A percentile compares a stretch with the other conserved stretches of the same genome.
phyloP scores from a whole-genome alignment of 1,284 basidiomycete species.

The Inonotus obliquus region DNA sequence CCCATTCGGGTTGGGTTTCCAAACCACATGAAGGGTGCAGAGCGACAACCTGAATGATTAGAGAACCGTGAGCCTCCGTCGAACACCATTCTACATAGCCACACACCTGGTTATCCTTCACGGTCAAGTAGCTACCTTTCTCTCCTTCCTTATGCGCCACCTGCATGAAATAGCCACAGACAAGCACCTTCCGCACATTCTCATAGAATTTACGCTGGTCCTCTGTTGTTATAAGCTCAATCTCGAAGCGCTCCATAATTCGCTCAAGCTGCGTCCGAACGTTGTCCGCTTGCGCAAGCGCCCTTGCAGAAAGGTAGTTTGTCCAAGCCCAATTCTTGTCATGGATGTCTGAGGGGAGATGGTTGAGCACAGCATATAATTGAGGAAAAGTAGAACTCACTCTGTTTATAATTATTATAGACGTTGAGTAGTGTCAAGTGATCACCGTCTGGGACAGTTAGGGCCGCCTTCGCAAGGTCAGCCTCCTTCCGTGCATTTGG shows the following conservation, averaged over 20 bases:
- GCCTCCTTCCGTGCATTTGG: conserved; percentile 86
- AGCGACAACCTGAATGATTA: conserved; percentile 60
- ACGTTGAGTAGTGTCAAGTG: conserved; percentile 95
- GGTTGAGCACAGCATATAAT: neutral
- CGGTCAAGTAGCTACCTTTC: conserved; percentile 78
- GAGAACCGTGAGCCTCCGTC: conserved; percentile 1
- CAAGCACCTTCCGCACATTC: conserved; percentile 82
- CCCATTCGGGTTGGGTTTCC: conserved; percentile 94
- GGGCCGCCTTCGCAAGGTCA: conserved; percentile 85
- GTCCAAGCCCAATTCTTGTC: conserved; percentile 92
- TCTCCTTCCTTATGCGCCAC: conserved; percentile 95
- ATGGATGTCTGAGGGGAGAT: conserved; percentile 45
- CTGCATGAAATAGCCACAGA: conserved; percentile 98
- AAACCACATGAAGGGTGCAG: conserved; percentile 95
- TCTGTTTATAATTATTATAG: conserved; percentile 88
- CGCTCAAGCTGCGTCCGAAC: conserved; percentile 90
- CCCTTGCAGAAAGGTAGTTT: conserved; percentile 84
- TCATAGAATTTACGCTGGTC: conserved; percentile 79
- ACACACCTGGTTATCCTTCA: conserved; percentile 88
- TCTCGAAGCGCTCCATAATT: conserved; percentile 89
- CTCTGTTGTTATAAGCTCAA: conserved; percentile 74
- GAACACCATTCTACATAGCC: neutral
- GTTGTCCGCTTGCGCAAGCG: conserved; percentile 91
- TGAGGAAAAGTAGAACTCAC: conserved; percentile 40
- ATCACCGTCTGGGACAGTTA: conserved; percentile 93